Evolutionary conservation across 1,284 basidiomycete species (phyloP).

Genomic region (Rhodotorula sp.): DNA sequence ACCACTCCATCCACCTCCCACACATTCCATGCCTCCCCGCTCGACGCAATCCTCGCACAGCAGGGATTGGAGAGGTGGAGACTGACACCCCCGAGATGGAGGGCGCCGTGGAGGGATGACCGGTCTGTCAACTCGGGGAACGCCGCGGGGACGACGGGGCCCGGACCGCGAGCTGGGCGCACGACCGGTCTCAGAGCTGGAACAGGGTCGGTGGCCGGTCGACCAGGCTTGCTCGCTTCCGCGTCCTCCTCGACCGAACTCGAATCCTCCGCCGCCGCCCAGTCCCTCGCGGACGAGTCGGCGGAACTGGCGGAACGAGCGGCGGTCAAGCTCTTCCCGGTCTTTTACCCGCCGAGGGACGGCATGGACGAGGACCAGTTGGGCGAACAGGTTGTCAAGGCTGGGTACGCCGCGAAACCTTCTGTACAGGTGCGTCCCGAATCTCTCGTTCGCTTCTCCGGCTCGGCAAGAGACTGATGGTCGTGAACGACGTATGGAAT

Average conservation of each 20-base stretch:
- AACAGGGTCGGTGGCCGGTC: not conserved
- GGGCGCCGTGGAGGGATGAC: constrained; percentile 30
- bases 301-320: not conserved
- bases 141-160: not conserved
- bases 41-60: constrained; percentile 32
- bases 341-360: constrained; percentile 78
- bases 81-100: constrained; percentile 35
- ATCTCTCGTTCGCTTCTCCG: not conserved
- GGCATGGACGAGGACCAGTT: constrained; percentile 82
- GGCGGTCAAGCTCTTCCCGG: constrained; percentile 63
- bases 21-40: constrained; percentile 9
- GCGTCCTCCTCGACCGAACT: too few species aligned
- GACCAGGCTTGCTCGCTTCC: too few species aligned
- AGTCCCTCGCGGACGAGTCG: too few species aligned
- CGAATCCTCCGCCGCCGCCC: too few species aligned
- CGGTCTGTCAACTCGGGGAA: not conserved
- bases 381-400: constrained; percentile 72
- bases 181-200: not conserved
- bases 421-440: constrained; percentile 61
- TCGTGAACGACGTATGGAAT: not conserved
- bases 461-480: not conserved
- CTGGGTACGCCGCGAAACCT: constrained; percentile 65
- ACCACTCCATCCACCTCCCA: constrained; percentile 18
- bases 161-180: not conserved
- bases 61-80: constrained; percentile 33